Evolutionary conservation across 129 eudicot species (phyloP), one percentile per base, ranked within the genome.

Genomic region (Helianthus tuberosus): DNA sequence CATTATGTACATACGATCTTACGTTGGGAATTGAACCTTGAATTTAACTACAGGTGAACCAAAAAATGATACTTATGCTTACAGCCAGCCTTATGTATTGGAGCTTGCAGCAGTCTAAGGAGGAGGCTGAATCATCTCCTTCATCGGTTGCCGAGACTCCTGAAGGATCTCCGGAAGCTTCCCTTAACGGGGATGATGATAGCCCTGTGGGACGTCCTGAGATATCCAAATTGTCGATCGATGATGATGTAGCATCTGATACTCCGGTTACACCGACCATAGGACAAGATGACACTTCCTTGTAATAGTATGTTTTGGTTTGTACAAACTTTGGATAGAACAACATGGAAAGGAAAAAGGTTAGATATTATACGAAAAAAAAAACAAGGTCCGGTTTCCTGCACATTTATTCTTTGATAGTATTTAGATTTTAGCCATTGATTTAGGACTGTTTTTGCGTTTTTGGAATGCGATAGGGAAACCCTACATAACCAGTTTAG

Each of bases 61-160:
- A 90, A 50, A 94, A 91, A 86, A 94, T 94, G 99, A 91, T 91
- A 81, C 89, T 92, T 41, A 87, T 85, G 82, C 86, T 92, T 52
- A 89, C 93, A 55, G 94, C 98, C 62, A 87, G 94, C 79, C 86
- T 94, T 43, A 94, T 94, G 99, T 94, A 90, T 68, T 94, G 99
- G 98, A 91, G 97, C 84, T 84, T 94, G 74, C 96, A 90, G 75
- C 99, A 88, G 13, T 74, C 87, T 9, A 75, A 47, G 5, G 96
- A 89, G 3, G 88, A 86, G 5, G 14, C 77, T 0, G 85, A 85
- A 16, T 84, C 84, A n/a, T 81, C 96, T 52, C 80, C 80, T 7
- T 65, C 82, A 13, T 75, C 86, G 1, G 53, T 68, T 44, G 29
- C 60, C 55, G 79, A 73, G 38, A 53, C 68, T 43, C 75, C 84